Evolutionary conservation across 768 basidiomycete genomes (phyloP).

Genomic region (Pleurotus tuber-regium): DNA sequence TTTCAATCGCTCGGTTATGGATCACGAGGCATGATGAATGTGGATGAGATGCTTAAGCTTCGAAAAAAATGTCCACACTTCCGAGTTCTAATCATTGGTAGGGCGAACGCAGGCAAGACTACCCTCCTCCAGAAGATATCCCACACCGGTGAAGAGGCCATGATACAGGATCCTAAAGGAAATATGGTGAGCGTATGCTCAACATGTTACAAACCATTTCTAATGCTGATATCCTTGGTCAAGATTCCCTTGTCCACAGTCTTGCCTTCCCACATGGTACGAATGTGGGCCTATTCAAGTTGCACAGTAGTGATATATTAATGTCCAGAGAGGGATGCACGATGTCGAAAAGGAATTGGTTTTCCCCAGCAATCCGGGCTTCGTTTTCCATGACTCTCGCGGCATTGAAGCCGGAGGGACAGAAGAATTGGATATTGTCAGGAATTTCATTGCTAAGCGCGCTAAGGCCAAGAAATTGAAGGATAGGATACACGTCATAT

Average conservation of each 20-base stretch:
- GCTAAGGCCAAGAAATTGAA: not conserved
- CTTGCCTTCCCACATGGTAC: not conserved
- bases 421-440: constrained; percentile 11
- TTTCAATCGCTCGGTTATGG: not conserved
- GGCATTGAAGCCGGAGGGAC: constrained; percentile 19
- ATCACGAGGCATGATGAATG: not conserved
- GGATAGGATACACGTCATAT: constrained; percentile 15
- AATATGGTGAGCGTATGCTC: constrained; percentile 21
- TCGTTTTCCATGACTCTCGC: constrained; percentile 21
- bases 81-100: constrained; percentile 38
- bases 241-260: not conserved
- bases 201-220: not conserved
- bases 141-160: constrained; percentile 28
- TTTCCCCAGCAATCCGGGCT: constrained; percentile 12
- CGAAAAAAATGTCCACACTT: constrained; percentile 17
- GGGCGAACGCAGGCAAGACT: constrained; percentile 39
- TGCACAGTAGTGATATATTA: not conserved
- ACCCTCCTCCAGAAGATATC: constrained; percentile 39
- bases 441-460: constrained; percentile 12
- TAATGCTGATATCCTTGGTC: not conserved
- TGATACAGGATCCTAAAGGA: constrained; percentile 20
- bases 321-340: constrained; percentile 4
- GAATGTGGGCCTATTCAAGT: not conserved
- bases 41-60: not conserved
- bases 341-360: constrained; percentile 9